Conservation (phyloP, 2,329 filamentous ascomycete genomes). For the Colletotrichum tamarilloi region DNA sequence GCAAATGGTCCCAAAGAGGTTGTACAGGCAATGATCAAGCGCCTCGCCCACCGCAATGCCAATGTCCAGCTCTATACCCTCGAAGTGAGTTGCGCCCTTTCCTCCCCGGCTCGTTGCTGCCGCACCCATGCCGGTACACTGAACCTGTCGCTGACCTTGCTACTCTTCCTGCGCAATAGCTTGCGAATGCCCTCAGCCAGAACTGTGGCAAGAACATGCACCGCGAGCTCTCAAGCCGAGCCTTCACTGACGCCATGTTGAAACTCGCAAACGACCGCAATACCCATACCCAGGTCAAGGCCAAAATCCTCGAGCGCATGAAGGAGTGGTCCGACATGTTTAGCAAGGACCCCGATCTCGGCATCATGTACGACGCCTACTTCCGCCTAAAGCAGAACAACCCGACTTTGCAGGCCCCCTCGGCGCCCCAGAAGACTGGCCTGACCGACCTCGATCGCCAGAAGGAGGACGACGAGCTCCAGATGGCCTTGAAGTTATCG, state of each 20-base stretch:
- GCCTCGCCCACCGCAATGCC: slow-evolving; percentile 91
- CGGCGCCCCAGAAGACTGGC: slow-evolving; percentile 91
- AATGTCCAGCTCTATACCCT: slow-evolving; percentile 97
- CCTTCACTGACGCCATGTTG: slow-evolving; percentile 93
- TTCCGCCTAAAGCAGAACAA: slow-evolving; percentile 85
- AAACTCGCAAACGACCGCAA: slow-evolving; percentile 94
- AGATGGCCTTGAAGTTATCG: slow-evolving; percentile 93
- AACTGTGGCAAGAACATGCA: slow-evolving; percentile 91
- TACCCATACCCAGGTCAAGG: slow-evolving; percentile 95
- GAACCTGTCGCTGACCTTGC: slow-evolving; percentile 20
- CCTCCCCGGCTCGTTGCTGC: neutral
- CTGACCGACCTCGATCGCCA: slow-evolving; percentile 91
- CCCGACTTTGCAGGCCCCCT: slow-evolving; percentile 89
- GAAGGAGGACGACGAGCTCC: slow-evolving; percentile 96
- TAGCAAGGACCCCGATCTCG: slow-evolving; percentile 85
- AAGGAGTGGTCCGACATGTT: slow-evolving; percentile 98
- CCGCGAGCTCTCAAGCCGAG: slow-evolving; percentile 88
- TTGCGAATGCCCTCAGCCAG: slow-evolving; percentile 90
- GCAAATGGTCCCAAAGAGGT: slow-evolving; percentile 79
- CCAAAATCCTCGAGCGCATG: slow-evolving; percentile 97
- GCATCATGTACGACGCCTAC: slow-evolving; percentile 97
- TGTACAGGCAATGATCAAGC: slow-evolving; percentile 90
- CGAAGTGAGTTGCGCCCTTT: slow-evolving; percentile 65
- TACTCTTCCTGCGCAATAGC: slow-evolving; percentile 54
- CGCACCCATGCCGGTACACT: neutral